Percentiles rank a stretch among this genome's conserved stretches.
These are phyloP conservation scores for Euphrasia arctica DNA, from an alignment of 305 asterid species.

Conservation along the genomic window DNA sequence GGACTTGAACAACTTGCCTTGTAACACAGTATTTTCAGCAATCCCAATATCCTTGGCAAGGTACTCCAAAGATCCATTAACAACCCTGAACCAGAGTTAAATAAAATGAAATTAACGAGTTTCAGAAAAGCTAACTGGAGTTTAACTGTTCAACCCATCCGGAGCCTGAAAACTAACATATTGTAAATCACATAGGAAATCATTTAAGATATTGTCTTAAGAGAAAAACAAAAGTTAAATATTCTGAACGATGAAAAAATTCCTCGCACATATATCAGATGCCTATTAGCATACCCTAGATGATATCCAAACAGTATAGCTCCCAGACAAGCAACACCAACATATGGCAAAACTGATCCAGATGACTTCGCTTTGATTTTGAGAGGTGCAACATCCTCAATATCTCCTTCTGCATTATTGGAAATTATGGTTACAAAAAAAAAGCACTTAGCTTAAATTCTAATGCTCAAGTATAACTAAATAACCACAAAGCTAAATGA, in stretches of 20 bases:
- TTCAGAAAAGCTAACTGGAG: slow-evolving; percentile 6
- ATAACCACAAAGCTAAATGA: neutral
- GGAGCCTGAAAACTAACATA: slow-evolving; percentile 1
- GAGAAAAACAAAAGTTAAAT: neutral
- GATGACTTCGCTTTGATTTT: slow-evolving; percentile 59
- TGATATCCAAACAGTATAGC: slow-evolving; percentile 93
- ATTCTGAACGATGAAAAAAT: neutral
- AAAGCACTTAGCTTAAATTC: neutral
- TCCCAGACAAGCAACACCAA: slow-evolving; percentile 90
- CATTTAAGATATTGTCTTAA: neutral
- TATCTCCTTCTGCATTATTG: slow-evolving; percentile 59
- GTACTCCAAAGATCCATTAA: slow-evolving; percentile 94
- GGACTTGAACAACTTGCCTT: slow-evolving; percentile 54
- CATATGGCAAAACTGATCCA: slow-evolving; percentile 88
- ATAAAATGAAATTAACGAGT: neutral
- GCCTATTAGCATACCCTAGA: slow-evolving; percentile 59
- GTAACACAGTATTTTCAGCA: slow-evolving; percentile 66
- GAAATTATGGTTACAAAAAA: slow-evolving; percentile 11
- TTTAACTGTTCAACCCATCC: neutral
- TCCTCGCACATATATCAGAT: neutral
- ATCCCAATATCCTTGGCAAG: slow-evolving; percentile 90
- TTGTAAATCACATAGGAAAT: slow-evolving; percentile 13
- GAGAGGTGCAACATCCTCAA: slow-evolving; percentile 51
- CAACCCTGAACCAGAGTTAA: slow-evolving; percentile 60
- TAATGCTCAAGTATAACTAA: neutral